Evolutionary conservation across 2,329 filamentous ascomycete species (phyloP), one percentile per base, ranked within the genome.

Genomic region (Fusarium zealandicum): DNA sequence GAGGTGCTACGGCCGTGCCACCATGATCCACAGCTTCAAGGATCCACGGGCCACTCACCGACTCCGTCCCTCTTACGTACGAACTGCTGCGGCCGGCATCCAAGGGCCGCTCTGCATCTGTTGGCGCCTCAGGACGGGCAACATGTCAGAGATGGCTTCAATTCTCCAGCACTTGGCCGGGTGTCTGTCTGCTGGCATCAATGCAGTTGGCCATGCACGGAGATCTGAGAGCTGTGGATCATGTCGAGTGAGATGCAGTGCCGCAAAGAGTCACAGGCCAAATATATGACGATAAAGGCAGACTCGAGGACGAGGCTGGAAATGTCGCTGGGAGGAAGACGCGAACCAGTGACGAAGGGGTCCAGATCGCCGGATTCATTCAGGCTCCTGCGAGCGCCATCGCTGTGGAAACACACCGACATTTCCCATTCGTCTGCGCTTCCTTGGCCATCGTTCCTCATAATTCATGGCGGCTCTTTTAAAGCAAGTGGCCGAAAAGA

Each of bases 11-110:
- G 57, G 36, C 49, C 54, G 50, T 54, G 59, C 35, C 61, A 52
- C 54, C 17, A 12, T 44, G 59, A 60, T 60, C 59, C 59, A 63
- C 59, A 57, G 47, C 13, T 59, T 40, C 59, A 42, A 57, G 59
- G 56, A 61, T 63, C 53, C 56, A 61, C 33, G 61, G 22, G 43
- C 64, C 64, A 67, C 61, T 66, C 64, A 66, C 64, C 64, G 64
- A 67, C 64, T 66, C 47, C 45, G 17, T 59, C 57, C 43, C 42
- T 63, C 56, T 61, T 58, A 63, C 61, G 62, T 61, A 67, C 59
- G 54, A 63, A 61, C 61, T 61, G 53, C 59, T 65, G 55, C 53
- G 39, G 49, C 55, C 46, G 51, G 58, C 51, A 54, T 51, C 52
- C 47, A 47, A 51, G 51, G 51, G 44, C 47, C 35, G 39, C 30